Evolutionary conservation across 208 protist species (phyloP).

Genomic region (Entamoeba dispar): DNA sequence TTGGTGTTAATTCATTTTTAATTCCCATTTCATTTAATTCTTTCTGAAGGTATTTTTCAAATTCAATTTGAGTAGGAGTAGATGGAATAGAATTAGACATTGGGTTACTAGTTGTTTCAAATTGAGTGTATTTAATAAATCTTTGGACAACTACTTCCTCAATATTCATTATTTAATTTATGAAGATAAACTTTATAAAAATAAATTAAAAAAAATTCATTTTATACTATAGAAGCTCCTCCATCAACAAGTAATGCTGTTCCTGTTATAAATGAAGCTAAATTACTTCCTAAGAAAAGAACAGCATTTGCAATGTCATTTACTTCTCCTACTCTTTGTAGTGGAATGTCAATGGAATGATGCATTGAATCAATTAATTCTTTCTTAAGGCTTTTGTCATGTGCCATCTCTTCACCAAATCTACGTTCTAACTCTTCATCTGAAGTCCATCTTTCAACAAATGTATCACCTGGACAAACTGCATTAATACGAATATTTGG

Average conservation of each 20-base stretch:
- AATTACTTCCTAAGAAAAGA: neutral
- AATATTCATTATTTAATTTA: neutral
- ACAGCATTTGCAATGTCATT: neutral
- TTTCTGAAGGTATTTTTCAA: neutral
- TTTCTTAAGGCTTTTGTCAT: neutral
- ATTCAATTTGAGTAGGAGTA: neutral
- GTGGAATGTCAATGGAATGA: neutral
- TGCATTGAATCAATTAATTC: neutral
- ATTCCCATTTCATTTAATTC: neutral
- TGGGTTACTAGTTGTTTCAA: neutral
- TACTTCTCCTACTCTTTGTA: neutral
- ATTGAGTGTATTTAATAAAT: neutral
- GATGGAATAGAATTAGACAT: neutral
- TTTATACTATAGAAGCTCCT: neutral
- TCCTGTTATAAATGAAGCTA: neutral
- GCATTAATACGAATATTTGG: neutral
- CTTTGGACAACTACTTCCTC: neutral
- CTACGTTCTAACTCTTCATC: neutral
- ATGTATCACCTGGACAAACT: neutral
- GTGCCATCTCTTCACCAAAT: neutral
- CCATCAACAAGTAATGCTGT: neutral
- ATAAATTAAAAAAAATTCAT: no score
- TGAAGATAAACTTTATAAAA: no score
- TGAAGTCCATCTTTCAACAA: neutral
- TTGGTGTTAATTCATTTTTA: neutral